Conservation (phyloP, 495 filamentous ascomycete species). For the Rostrohypoxylon terebratum region DNA sequence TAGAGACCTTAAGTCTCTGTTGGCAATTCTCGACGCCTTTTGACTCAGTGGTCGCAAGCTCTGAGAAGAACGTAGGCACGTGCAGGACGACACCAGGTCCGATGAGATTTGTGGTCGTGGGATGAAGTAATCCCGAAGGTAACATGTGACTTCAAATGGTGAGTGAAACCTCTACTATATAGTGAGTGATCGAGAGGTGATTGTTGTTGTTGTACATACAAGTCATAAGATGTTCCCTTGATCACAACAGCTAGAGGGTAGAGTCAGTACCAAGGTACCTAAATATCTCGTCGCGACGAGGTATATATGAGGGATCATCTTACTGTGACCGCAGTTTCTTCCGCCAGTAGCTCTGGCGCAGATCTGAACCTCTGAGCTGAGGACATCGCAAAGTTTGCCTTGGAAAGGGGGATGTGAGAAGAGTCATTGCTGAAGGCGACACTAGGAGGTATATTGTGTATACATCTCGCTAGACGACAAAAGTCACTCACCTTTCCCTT, state of each 20-base stretch:
- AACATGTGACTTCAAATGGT: conserved; percentile 62
- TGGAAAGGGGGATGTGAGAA: conserved; percentile 19
- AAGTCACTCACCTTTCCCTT: conserved; percentile 37
- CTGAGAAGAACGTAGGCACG: conserved; percentile 79
- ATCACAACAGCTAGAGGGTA: conserved; percentile 31
- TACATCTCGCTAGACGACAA: conserved; percentile 3
- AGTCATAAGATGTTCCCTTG: conserved; percentile 35
- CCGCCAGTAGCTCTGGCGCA: conserved; percentile 40
- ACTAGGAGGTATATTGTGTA: conserved; percentile 1
- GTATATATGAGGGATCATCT: conserved; percentile 10
- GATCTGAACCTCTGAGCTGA: conserved; percentile 38
- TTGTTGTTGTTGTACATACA: conserved; percentile 18
- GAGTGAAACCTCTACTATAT: not conserved
- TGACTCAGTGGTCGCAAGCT: conserved; percentile 74
- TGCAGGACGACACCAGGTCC: conserved; percentile 88
- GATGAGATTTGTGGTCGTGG: conserved; percentile 82
- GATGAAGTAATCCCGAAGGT: conserved; percentile 79
- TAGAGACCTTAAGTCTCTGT: conserved; percentile 79
- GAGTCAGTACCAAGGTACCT: not conserved
- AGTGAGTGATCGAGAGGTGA: not conserved
- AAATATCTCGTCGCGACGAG: not conserved
- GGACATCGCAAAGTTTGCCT: conserved; percentile 42
- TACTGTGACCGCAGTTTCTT: conserved; percentile 40
- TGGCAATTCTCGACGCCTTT: conserved; percentile 76
- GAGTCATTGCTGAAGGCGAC: not conserved